These are phyloP conservation scores for Hymenoscyphus linearis DNA, from an alignment of 2,329 filamentous ascomycete species.

Conservation along the genomic window DNA sequence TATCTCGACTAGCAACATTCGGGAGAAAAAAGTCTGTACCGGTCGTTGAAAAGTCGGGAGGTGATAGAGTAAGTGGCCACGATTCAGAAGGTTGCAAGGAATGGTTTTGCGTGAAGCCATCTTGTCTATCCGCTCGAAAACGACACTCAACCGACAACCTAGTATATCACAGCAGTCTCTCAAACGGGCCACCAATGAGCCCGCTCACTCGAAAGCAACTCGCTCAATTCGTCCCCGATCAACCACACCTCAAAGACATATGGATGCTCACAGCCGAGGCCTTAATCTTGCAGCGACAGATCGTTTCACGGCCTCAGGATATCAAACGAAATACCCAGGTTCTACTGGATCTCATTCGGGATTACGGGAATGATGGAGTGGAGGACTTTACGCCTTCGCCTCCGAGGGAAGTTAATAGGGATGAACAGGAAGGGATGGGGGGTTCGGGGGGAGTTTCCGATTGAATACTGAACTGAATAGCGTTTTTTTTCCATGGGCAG, in stretches of 20 bases:
- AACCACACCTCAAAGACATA: slow-evolving; percentile 54
- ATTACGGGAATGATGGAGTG: slow-evolving; percentile 52
- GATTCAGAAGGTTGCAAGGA: slow-evolving; percentile 28
- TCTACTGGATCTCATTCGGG: slow-evolving; percentile 58
- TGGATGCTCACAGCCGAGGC: slow-evolving; percentile 61
- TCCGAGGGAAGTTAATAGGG: slow-evolving; percentile 16
- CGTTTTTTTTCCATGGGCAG: background rate
- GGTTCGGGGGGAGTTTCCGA: slow-evolving; percentile 21
- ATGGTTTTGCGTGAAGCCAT: slow-evolving; percentile 33
- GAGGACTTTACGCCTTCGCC: slow-evolving; percentile 47
- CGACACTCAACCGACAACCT: slow-evolving; percentile 34
- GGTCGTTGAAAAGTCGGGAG: slow-evolving; percentile 9
- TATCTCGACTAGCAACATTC: slow-evolving; percentile 42
- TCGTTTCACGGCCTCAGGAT: slow-evolving; percentile 52
- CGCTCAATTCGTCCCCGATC: slow-evolving; percentile 46
- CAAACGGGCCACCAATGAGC: slow-evolving; percentile 58
- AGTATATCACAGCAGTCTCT: slow-evolving; percentile 54
- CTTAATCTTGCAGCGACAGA: slow-evolving; percentile 52
- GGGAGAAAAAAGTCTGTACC: slow-evolving; percentile 50
- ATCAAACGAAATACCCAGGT: slow-evolving; percentile 60
- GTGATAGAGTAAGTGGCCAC: slow-evolving; percentile 25
- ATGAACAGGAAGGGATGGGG: slow-evolving; percentile 20
- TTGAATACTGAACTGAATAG: slow-evolving; percentile 17
- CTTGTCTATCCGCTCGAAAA: slow-evolving; percentile 23
- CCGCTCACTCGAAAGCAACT: slow-evolving; percentile 47